A percentile compares a stretch with the other conserved stretches of the same genome.
Conservation (phyloP, 371 early-diverging fungal species). For the Mucor velutinosus region DNA sequence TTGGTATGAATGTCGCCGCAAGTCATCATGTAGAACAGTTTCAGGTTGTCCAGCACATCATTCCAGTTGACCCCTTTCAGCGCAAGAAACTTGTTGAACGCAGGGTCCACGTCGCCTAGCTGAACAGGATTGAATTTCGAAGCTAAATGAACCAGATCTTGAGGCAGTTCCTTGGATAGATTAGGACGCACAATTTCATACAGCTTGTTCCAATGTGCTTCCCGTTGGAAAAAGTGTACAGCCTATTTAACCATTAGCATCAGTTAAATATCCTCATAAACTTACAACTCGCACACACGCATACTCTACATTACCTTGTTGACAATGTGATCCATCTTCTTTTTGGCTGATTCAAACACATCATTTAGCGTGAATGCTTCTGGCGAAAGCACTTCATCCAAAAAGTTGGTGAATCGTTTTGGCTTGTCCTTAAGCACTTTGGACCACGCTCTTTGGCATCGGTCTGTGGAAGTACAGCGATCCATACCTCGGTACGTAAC, state of each 20-base stretch:
- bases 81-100: conserved; percentile 27
- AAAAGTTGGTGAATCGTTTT: conserved; percentile 12
- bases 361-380: conserved; percentile 25
- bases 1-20: conserved; percentile 28
- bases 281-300: no score
- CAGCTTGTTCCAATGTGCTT: conserved; percentile 42
- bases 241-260: conserved; percentile 17
- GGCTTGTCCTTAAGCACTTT: conserved; percentile 26
- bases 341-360: conserved; percentile 32
- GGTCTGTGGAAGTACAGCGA: conserved; percentile 12
- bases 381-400: conserved; percentile 35
- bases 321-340: conserved; percentile 34
- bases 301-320: conserved; percentile 27
- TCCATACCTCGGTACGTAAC: conserved; percentile 35
- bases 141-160: conserved; percentile 15
- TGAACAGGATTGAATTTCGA: conserved; percentile 21
- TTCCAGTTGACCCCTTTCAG: conserved; percentile 37
- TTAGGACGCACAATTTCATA: conserved; percentile 24
- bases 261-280: no score
- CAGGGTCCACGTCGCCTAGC: conserved; percentile 18
- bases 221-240: conserved; percentile 27
- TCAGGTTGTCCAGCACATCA: conserved; percentile 32
- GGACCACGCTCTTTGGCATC: conserved; percentile 22
- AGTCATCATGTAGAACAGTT: conserved; percentile 33
- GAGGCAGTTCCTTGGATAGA: neutral